Evolutionary conservation across 2,329 filamentous ascomycete genomes (phyloP), one percentile per base, ranked within the genome.

Genomic region (Dactylonectria estremocensis): DNA sequence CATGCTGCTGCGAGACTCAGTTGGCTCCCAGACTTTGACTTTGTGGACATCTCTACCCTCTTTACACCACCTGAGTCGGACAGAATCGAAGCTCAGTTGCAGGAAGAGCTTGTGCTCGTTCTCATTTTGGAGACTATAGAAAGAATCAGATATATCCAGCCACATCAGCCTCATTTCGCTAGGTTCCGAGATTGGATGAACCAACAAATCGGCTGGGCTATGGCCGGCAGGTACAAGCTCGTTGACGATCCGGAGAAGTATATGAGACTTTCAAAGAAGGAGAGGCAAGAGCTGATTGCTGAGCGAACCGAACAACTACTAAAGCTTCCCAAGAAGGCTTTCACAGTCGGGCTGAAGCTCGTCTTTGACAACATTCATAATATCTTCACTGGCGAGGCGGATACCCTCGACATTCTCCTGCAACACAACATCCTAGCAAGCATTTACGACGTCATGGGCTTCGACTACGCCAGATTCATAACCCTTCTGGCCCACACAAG

Each of bases 401-500:
- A 53, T 5, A 22, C 66, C 1, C 55, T 68, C 1, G 63, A 68
- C 16, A 62, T 50, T 0, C 33, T 68, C 2, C 37, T 68, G 8
- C n/a, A 54, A 16, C 58, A 67, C 20, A 60, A 60, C 6, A 7
- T 63, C 5, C 43, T 67, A 18, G 60, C 55, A 3, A 35, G 45
- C 9, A 35, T 62, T 2, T 62, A 64, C 8, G 22, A 49, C 4
- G 24, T 55, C 6, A 55, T 59, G 53, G 64, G 54, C 2, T 69
- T 63, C 24, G 61, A 67, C 3, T 59, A 57, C 24, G 43, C 54
- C 2, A 61, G 45, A 1, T 68, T 66, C 20, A 40, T 71, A 1
- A 33, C 20, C 3, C 16, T 60, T 5, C n/a, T 64, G 16, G 48
- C 73, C 0, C 78, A 83, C 53, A 77, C 80, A 18, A 79, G 78